Conservation (phyloP, 2,329 filamentous ascomycete genomes). For the Niveomyces coronatus region DNA sequence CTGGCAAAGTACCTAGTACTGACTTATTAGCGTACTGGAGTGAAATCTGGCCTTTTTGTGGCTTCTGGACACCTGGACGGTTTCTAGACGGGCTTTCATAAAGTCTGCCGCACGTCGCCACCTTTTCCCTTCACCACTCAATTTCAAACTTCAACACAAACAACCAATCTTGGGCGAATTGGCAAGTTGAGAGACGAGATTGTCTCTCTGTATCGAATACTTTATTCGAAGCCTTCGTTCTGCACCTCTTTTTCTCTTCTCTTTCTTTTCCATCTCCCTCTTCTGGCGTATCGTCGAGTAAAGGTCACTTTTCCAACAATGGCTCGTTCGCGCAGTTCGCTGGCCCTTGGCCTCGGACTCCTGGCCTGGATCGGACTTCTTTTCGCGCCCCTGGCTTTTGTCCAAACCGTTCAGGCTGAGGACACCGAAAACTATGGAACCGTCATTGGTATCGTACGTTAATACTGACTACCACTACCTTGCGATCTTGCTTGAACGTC, state of each 20-base stretch:
- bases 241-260: conserved; percentile 15
- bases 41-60: conserved; percentile 42
- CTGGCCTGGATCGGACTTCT: conserved; percentile 87
- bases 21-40: conserved; percentile 13
- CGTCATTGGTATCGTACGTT: conserved; percentile 78
- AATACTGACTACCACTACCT: not conserved
- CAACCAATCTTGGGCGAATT: conserved; percentile 18
- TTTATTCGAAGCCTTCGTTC: too few relatives aligned
- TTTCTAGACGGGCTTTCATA: conserved; percentile 27
- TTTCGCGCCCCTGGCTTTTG: conserved; percentile 77
- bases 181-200: conserved; percentile 20
- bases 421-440: conserved; percentile 73
- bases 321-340: conserved; percentile 53
- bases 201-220: conserved; percentile 19
- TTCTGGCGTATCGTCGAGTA: conserved; percentile 11
- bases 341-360: conserved; percentile 75
- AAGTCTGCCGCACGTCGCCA: conserved; percentile 17
- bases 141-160: conserved; percentile 17
- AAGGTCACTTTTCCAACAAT: conserved; percentile 24
- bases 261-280: conserved; percentile 11
- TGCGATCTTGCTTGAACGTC: conserved; percentile 2
- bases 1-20: too few relatives aligned
- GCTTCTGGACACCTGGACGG: conserved; percentile 35
- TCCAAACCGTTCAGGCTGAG: conserved; percentile 64
- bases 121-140: conserved; percentile 19